These are phyloP conservation scores for Xylaria bambusicola DNA, from an alignment of 495 filamentous ascomycete species.

Conservation along the genomic window DNA sequence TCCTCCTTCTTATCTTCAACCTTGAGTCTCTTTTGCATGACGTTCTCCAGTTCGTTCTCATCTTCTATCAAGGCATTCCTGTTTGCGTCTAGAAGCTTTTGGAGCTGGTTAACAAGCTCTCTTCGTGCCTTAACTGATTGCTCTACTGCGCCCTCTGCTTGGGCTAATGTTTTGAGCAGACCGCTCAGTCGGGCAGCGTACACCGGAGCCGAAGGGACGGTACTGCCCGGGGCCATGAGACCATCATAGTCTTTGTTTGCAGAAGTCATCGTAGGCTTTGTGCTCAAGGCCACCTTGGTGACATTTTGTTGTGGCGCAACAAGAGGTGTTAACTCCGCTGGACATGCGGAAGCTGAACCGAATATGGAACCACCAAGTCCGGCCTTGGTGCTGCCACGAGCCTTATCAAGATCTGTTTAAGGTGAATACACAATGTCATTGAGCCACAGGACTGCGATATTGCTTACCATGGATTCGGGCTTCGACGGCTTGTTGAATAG, in stretches of 20 bases:
- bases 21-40: slow-evolving; percentile 61
- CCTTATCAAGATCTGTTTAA: slow-evolving; percentile 73
- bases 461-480: slow-evolving; percentile 70
- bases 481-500: slow-evolving; percentile 78
- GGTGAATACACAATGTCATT: not conserved
- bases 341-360: slow-evolving; percentile 62
- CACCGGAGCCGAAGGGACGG: slow-evolving; percentile 76
- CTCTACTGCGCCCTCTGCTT: slow-evolving; percentile 86
- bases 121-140: slow-evolving; percentile 86
- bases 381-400: slow-evolving; percentile 64
- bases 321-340: slow-evolving; percentile 74
- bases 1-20: slow-evolving; percentile 78
- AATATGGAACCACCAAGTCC: slow-evolving; percentile 67
- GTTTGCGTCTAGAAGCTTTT: slow-evolving; percentile 77
- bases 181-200: slow-evolving; percentile 87
- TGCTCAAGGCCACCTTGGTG: slow-evolving; percentile 65
- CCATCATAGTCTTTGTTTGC: slow-evolving; percentile 83
- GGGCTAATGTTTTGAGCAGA: slow-evolving; percentile 82
- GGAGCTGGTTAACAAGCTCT: slow-evolving; percentile 73
- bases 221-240: slow-evolving; percentile 65
- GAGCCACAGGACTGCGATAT: not conserved
- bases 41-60: slow-evolving; percentile 58
- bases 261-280: slow-evolving; percentile 61
- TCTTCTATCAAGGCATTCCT: slow-evolving; percentile 69
- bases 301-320: slow-evolving; percentile 70